These are phyloP conservation scores for Ramalina intermedia DNA, from an alignment of 495 filamentous ascomycete species.

Conservation along the genomic window DNA sequence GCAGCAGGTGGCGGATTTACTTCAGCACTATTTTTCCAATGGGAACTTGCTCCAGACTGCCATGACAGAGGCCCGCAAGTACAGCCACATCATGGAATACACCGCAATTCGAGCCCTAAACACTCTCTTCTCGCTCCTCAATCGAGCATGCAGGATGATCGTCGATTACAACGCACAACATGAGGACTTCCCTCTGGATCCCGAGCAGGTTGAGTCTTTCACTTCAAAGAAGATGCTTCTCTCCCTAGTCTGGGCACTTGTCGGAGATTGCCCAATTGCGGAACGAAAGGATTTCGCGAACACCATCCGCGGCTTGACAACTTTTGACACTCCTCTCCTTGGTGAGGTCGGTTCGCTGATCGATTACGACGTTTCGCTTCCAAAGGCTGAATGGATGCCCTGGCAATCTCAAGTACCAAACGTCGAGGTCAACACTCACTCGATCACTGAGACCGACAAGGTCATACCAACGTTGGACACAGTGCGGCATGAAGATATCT, in stretches of 20 bases:
- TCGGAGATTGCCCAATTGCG: conserved; percentile 78
- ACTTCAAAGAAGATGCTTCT: conserved; percentile 85
- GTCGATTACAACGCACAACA: conserved; percentile 94
- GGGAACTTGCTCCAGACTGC: conserved; percentile 65
- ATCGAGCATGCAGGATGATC: conserved; percentile 79
- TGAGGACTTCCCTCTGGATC: conserved; percentile 79
- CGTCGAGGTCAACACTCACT: conserved; percentile 95
- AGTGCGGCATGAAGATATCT: conserved; percentile 88
- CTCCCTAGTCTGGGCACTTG: conserved; percentile 84
- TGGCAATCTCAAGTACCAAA: conserved; percentile 92
- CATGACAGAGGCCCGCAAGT: conserved; percentile 58
- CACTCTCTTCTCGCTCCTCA: conserved; percentile 87
- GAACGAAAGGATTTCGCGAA: conserved; percentile 85
- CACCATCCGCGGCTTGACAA: conserved; percentile 61
- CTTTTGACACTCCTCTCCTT: conserved; percentile 65
- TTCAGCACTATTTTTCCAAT: conserved; percentile 58
- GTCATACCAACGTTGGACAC: conserved; percentile 97
- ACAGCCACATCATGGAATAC: conserved; percentile 96
- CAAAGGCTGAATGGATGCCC: conserved; percentile 70
- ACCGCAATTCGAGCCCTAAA: conserved; percentile 78
- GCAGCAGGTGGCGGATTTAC: conserved; percentile 56
- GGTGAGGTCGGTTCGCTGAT: conserved; percentile 71
- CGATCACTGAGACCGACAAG: conserved; percentile 89
- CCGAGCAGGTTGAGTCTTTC: conserved; percentile 76
- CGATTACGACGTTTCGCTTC: conserved; percentile 82